phyloP scores from a whole-genome alignment of 768 basidiomycete genomes.

The Termitomyces heimii region DNA sequence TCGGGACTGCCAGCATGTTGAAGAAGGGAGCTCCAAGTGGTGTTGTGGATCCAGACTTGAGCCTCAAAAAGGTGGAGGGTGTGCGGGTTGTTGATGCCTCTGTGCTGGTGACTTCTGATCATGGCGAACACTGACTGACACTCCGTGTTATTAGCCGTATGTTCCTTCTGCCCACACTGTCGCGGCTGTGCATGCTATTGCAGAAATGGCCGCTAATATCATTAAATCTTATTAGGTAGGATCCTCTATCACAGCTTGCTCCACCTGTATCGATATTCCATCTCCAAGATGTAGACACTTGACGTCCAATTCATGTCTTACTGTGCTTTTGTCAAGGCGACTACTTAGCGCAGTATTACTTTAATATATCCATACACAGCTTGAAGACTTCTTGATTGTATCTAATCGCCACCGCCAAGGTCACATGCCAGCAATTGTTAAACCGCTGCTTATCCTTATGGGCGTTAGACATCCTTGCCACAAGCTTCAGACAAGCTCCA shows the following conservation, averaged over 20 bases:
- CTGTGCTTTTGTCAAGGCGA: neutral
- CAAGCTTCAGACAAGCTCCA: no score
- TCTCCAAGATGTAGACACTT: neutral
- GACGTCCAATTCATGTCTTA: neutral
- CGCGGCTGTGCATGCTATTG: constrained; percentile 6
- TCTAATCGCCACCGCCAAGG: no score
- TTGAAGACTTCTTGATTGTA: no score
- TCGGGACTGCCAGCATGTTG: constrained; percentile 22
- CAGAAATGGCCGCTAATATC: constrained; percentile 10
- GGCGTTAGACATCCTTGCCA: no score
- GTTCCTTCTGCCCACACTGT: constrained; percentile 9
- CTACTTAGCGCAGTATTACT: neutral
- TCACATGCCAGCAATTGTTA: neutral
- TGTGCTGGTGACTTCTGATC: constrained; percentile 16
- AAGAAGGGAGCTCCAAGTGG: constrained; percentile 16
- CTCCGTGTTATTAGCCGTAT: constrained; percentile 1
- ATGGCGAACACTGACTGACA: neutral
- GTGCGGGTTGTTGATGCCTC: constrained; percentile 30
- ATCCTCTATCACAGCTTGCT: no score
- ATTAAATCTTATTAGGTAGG: constrained; percentile 2
- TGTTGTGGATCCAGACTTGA: constrained; percentile 26
- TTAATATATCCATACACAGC: no score
- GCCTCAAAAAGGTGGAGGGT: constrained; percentile 21
- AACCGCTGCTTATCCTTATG: no score
- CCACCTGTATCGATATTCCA: neutral